Base-by-base conservation (phyloP, 2,329 filamentous ascomycete species). In the Ophiocordyceps robertsii region DNA sequence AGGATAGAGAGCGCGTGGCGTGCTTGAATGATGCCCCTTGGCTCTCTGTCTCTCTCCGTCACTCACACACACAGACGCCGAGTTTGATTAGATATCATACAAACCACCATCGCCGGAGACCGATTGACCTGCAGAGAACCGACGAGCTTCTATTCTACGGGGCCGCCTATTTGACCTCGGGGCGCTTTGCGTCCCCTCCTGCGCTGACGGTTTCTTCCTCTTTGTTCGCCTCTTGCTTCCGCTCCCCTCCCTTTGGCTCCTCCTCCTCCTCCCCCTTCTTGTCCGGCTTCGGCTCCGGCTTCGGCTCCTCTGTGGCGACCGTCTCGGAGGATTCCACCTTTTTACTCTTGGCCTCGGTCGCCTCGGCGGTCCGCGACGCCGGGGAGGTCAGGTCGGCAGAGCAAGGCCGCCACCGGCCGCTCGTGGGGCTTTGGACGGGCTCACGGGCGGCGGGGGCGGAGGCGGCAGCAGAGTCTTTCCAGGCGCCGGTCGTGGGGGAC, bases 231-330 rank as follows among this genome's bases (percentile, higher is more conserved):
- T 6, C 11, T 33, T 16, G n/a, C 31, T 33, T 16, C 12, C 11
- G 12, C 31, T 14, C n/a, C 31, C 11, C 12, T 13, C 2, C 31
- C 13, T 33, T 13, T 6, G 6, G 12, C 31, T 16, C 24, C 9
- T 36, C 33, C 16, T n/a, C 9, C 13, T 14, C 2, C 33, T 36
- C 55, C 44, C 0, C 47, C 49, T 6, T 51, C 47, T n/a, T 53
- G 46, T 51, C 54, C 2, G 54, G 48, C 2, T 56, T 54, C 2
- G 52, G 4, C 56, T 58, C 60, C 21, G 56, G 41, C 37, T 61
- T 58, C 1, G 59, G 49, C 44, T 59, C 64, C 55, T 71, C 65
- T 40, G 61, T 56, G 19, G 65, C 16, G 33, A 10, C 66, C 14
- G 57, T 53, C 53, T 64, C 55, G 17, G 56, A 56, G 17, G 56